phyloP scores from a whole-genome alignment of 257 asterid genomes.

The Nicotiana undulata region DNA sequence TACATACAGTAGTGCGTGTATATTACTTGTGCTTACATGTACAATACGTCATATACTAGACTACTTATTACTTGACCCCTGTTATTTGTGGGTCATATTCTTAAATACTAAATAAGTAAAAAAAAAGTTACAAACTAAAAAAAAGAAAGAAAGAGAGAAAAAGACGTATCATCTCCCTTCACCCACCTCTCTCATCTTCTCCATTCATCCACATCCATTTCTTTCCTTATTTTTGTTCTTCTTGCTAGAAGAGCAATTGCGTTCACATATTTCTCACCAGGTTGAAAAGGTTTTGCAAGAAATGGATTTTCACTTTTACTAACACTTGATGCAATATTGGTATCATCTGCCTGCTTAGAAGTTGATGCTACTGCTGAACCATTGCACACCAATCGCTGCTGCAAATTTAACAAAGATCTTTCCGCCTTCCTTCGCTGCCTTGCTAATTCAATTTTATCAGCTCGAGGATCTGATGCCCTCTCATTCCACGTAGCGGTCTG shows the following conservation, averaged over 20 bases:
- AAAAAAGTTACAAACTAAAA: too few relatives aligned
- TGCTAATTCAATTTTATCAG: slow-evolving; percentile 85
- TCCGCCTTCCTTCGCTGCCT: slow-evolving; percentile 95
- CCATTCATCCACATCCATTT: too few relatives aligned
- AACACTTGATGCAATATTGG: slow-evolving; percentile 17
- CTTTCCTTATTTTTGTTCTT: too few relatives aligned
- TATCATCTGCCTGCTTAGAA: slow-evolving; percentile 26
- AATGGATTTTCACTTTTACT: slow-evolving; percentile 35
- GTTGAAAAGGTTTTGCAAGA: slow-evolving; percentile 36
- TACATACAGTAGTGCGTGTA: too few relatives aligned
- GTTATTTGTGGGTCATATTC: too few relatives aligned
- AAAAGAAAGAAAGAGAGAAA: too few relatives aligned
- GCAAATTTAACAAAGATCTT: slow-evolving; percentile 83
- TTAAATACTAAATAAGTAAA: too few relatives aligned
- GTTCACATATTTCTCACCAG: slow-evolving; percentile 41
- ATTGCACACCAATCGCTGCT: slow-evolving; percentile 65
- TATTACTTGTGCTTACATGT: too few relatives aligned
- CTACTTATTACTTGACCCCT: too few relatives aligned
- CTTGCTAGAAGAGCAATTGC: slow-evolving; percentile 32
- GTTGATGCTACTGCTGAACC: slow-evolving; percentile 48
- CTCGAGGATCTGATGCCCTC: slow-evolving; percentile 71
- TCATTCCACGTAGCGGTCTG: slow-evolving; percentile 86
- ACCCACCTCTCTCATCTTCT: too few relatives aligned
- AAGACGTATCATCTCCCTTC: too few relatives aligned
- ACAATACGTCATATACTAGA: too few relatives aligned